Conservation (phyloP, 768 basidiomycete genomes). For the Baorangia bicolor region DNA sequence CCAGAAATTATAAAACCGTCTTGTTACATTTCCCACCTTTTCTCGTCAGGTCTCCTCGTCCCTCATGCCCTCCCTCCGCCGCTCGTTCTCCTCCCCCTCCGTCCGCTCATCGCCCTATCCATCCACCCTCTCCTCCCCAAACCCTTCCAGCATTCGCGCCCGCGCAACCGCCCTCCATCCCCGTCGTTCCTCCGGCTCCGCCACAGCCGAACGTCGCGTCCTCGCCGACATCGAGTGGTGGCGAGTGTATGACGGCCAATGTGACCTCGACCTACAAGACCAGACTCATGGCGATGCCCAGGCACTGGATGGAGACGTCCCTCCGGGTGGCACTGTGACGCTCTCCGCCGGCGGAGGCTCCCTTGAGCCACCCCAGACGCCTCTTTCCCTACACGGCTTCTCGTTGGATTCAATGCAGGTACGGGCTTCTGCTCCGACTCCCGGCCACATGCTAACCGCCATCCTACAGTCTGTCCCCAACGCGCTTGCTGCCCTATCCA, state of each 20-base stretch:
- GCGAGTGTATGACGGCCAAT: slow-evolving; percentile 74
- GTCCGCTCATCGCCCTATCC: slow-evolving; percentile 72
- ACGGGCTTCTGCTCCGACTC: background rate
- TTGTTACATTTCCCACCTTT: slow-evolving; percentile 34
- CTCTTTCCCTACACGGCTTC: slow-evolving; percentile 27
- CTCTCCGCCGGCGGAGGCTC: slow-evolving; percentile 39
- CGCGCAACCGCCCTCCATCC: slow-evolving; percentile 37
- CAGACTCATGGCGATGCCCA: slow-evolving; percentile 24
- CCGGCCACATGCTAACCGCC: slow-evolving; percentile 23
- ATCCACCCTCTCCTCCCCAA: slow-evolving; percentile 36
- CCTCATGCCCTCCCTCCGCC: slow-evolving; percentile 75
- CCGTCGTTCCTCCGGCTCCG: slow-evolving; percentile 69
- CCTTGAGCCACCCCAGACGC: slow-evolving; percentile 38
- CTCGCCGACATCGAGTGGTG: slow-evolving; percentile 90
- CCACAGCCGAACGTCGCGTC: slow-evolving; percentile 62
- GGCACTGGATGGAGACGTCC: slow-evolving; percentile 9
- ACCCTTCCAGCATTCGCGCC: slow-evolving; percentile 36
- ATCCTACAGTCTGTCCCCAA: slow-evolving; percentile 31
- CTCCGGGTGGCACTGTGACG: slow-evolving; percentile 29
- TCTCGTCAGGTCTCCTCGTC: slow-evolving; percentile 16
- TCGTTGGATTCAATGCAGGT: slow-evolving; percentile 30
- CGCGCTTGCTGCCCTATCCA: slow-evolving; percentile 55
- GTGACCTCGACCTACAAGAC: slow-evolving; percentile 34
- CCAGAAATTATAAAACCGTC: slow-evolving; percentile 47
- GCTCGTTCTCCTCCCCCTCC: slow-evolving; percentile 66